Evolutionary conservation across 129 eudicot species (phyloP), one percentile per base, ranked within the genome.

Genomic region (Chrysanthemum seticuspe): DNA sequence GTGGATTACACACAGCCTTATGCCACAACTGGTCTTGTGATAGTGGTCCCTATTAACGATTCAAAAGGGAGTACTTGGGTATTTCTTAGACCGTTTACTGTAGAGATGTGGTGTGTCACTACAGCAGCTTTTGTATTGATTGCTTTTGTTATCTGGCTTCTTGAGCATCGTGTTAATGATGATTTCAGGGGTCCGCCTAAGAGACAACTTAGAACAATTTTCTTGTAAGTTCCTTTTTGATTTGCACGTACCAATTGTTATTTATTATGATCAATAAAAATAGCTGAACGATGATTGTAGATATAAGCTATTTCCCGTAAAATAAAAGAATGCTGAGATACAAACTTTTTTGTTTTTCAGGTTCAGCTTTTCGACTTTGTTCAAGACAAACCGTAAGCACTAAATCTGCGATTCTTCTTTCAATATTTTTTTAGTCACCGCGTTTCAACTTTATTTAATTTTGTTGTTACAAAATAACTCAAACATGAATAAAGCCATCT

Each of bases 1-100:
- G 97, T 83, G 31, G 97, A 91, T 72, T 91, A 84, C 70, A 88
- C 96, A 50, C 97, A 86, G 78, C 97, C 97, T 65, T 91, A 80
- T 75, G 83, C 84, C 10, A 78, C 85, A 9, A 82, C 90, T 0
- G 97, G 97, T 21, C 92, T 91, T 14, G 96, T 88, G 64, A 79
- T 91, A 47, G 96, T 91, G 68, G 83, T 87, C 55, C 92, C 97
- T 23, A 61, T 82, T 13, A 71, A 80, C 64, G 67, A 68, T n/a
- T 48, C 78, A 25, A 74, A 86, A 59, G 82, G 85, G 16, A 80
- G 87, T 55, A 62, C 88, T 60, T 91, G 92, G 97, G 96, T 82
- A 18, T 88, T 86, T 78, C 74, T 88, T 29, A 81, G 85, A 67
- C 97, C 97, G 15, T 91, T 91, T 64, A 82, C 89, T 36, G n/a